Conservation (phyloP, 768 basidiomycete genomes). For the Holtermannia corniformis region DNA sequence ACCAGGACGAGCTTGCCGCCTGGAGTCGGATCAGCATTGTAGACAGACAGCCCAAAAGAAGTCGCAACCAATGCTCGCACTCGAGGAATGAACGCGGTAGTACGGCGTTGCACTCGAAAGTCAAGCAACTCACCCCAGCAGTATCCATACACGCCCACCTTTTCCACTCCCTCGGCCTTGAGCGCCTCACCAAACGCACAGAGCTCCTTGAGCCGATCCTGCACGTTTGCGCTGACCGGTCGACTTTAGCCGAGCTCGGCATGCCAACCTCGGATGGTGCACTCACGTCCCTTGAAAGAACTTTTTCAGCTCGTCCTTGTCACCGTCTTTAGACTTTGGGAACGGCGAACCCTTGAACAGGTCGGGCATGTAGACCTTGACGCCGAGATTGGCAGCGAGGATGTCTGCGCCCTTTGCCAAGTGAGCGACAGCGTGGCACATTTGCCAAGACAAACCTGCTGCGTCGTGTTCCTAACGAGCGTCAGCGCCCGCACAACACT, state of each 20-base stretch:
- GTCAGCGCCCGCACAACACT: too few relatives aligned
- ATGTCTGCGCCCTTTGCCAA: constrained; percentile 55
- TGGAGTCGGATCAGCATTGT: constrained; percentile 33
- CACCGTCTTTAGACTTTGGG: constrained; percentile 50
- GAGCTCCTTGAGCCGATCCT: constrained; percentile 50
- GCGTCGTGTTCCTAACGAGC: constrained; percentile 5
- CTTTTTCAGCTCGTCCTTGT: constrained; percentile 49
- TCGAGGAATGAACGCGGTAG: not conserved
- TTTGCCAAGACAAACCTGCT: not conserved
- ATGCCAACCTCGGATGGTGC: not conserved
- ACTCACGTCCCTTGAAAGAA: constrained; percentile 51
- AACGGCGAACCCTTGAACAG: constrained; percentile 53
- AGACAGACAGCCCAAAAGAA: not conserved
- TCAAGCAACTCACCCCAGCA: constrained; percentile 31
- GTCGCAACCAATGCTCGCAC: too few relatives aligned
- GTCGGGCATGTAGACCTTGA: constrained; percentile 58
- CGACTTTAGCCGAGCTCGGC: not conserved
- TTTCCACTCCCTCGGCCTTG: constrained; percentile 44
- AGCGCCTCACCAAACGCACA: constrained; percentile 47
- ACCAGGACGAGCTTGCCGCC: constrained; percentile 40
- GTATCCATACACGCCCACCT: constrained; percentile 47
- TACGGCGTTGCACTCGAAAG: too few relatives aligned
- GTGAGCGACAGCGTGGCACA: not conserved
- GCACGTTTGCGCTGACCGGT: constrained; percentile 21
- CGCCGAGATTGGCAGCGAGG: constrained; percentile 48